These are phyloP conservation scores for Aspergillus sp. DNA, from an alignment of 2,329 filamentous ascomycete genomes.

Conservation along the genomic window DNA sequence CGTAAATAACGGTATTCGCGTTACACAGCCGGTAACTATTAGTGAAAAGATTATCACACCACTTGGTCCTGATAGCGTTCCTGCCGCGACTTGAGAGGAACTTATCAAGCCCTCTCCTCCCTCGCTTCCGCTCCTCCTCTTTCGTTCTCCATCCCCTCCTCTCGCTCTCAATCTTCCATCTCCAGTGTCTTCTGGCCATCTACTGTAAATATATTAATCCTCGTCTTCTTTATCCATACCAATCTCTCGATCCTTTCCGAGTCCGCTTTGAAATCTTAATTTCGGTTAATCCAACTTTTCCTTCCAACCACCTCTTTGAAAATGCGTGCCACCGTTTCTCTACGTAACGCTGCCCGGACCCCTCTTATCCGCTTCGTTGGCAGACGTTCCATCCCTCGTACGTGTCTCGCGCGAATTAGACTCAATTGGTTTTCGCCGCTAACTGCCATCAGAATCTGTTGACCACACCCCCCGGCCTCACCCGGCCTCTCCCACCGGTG, in stretches of 20 bases:
- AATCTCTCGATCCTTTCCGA: background rate
- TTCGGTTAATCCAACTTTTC: background rate
- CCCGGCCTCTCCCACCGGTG: constrained; percentile 56
- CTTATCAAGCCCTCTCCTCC: constrained; percentile 5
- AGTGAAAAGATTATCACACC: background rate
- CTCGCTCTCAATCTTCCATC: constrained; percentile 13
- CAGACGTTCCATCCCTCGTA: constrained; percentile 48
- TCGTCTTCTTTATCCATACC: constrained; percentile 1
- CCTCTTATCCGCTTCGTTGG: constrained; percentile 53
- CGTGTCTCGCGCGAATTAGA: constrained; percentile 15
- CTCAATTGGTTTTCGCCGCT: background rate
- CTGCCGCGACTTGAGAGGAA: background rate
- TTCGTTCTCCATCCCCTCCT: constrained; percentile 14
- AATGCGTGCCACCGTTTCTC: constrained; percentile 45
- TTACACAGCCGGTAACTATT: background rate
- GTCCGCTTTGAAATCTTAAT: background rate
- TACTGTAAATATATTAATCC: constrained; percentile 5
- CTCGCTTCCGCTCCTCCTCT: constrained; percentile 18
- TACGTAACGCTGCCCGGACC: constrained; percentile 44
- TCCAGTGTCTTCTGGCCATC: background rate
- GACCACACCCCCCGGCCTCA: constrained; percentile 60
- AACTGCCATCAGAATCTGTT: constrained; percentile 36
- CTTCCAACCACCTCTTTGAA: constrained; percentile 20
- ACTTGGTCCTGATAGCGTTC: background rate
- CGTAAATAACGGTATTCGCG: background rate